phyloP scores from a whole-genome alignment of 192 early-diverging fungal species.

The Rhizophagus prolifer region DNA sequence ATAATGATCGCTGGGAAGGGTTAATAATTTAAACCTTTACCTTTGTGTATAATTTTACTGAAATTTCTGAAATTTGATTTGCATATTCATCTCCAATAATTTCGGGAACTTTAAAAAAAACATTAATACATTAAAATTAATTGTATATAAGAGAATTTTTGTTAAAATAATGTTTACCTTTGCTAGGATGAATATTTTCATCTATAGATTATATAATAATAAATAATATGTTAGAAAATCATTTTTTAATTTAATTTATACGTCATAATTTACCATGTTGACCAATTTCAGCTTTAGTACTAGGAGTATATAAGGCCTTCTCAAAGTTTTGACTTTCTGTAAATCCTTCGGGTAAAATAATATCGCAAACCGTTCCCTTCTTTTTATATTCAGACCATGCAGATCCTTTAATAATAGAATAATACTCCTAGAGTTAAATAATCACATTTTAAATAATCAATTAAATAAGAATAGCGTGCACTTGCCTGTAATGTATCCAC shows the following conservation, averaged over 20 bases:
- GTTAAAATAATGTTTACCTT: constrained; percentile 43
- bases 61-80: constrained; percentile 67
- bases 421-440: background rate
- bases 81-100: constrained; percentile 85
- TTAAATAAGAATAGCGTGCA: background rate
- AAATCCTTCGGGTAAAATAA: constrained; percentile 75
- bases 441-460: background rate
- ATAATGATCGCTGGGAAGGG: constrained; percentile 68
- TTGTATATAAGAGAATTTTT: background rate
- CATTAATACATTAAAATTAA: background rate
- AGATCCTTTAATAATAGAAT: constrained; percentile 57
- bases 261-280: constrained; percentile 71
- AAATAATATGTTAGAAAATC: constrained; percentile 27
- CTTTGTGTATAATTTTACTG: constrained; percentile 80
- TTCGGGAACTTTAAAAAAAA: constrained; percentile 49
- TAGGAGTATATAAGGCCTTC: constrained; percentile 89
- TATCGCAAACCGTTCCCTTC: constrained; percentile 92
- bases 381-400: constrained; percentile 95
- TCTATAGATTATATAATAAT: constrained; percentile 53
- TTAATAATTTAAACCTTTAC: constrained; percentile 68
- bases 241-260: background rate
- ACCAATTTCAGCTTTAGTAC: constrained; percentile 98
- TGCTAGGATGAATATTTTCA: constrained; percentile 96
- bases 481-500: constrained; percentile 91
- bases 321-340: constrained; percentile 84